Evolutionary conservation across 2,329 filamentous ascomycete genomes (phyloP), one percentile per base, ranked within the genome.

Genomic region (Neofusicoccum umdonicola): DNA sequence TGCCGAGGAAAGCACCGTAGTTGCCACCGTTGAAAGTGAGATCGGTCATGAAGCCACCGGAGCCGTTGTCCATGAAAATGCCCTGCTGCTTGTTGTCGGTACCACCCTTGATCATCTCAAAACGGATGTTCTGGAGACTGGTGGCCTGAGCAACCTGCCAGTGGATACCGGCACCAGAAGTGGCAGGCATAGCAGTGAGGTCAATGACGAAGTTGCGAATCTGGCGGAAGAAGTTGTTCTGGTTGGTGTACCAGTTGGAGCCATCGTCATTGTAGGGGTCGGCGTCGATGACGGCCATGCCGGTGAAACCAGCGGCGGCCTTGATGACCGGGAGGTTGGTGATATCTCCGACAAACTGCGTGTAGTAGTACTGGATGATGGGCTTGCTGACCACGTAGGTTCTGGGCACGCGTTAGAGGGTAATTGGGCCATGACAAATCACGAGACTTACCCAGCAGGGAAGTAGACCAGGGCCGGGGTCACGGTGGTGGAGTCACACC

Each of bases 391-490:
- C 88, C 17, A 90, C 73, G 74, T 97, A 98, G 64, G 88, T 96
- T 69, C 62, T 63, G 51, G 17, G 39, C n/a, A 35, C 12, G 17
- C 9, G 42, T 63, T 47, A 63, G 62, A 39, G 11, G 31, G 6
- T 19, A 6, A 13, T 48, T 48, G 34, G 7, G 31, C 13, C 19
- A 15, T 19, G 17, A 17, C 17, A 44, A n/a, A 52, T 52, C 41
- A 51, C 37, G 31, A 19, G 31, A 31, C 62, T 60, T 13, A 58
- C 52, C 94, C 93, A 11, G 91, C 83, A 44, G 93, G 93, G 82
- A 98, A 96, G 82, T 96, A 98, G 62, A 98, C 87, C 13, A 98
- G 81, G 31, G 92, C 94, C 0, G 94, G 94, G 1, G 88, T 87
- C n/a, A 86, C 85, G 3, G 94, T 98, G 37, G 86, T 87, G 1